Conservation (phyloP, 345 rosid species). For the Lepidium aucheri region DNA sequence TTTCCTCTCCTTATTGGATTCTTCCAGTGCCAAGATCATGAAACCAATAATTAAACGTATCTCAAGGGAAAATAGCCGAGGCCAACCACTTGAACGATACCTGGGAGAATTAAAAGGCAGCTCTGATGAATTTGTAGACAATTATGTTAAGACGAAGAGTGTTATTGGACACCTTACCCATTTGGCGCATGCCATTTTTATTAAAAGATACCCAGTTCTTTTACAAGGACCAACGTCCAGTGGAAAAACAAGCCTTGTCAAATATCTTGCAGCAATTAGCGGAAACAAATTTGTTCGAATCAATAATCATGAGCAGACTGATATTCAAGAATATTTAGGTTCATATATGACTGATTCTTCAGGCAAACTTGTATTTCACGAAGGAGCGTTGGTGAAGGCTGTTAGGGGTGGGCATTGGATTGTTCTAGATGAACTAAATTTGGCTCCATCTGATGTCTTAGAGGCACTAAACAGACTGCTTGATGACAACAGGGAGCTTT, state of each 20-base stretch:
- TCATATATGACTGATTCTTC: conserved; percentile 67
- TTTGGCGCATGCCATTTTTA: conserved; percentile 74
- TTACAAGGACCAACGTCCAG: conserved; percentile 97
- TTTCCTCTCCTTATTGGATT: conserved; percentile 79
- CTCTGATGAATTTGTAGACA: conserved; percentile 39
- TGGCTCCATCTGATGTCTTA: conserved; percentile 95
- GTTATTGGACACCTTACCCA: conserved; percentile 63
- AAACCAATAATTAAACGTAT: conserved; percentile 43
- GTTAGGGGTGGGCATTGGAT: conserved; percentile 89
- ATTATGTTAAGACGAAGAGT: conserved; percentile 70
- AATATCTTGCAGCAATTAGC: conserved; percentile 81
- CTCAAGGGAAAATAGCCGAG: conserved; percentile 36
- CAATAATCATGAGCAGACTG: conserved; percentile 96
- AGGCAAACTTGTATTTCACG: conserved; percentile 88
- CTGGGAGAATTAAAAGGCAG: conserved; percentile 30
- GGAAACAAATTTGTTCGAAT: conserved; percentile 87
- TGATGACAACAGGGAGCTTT: conserved; percentile 95
- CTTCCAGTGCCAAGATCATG: conserved; percentile 70
- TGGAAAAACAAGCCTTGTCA: conserved; percentile 97
- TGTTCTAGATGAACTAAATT: conserved; percentile 87
- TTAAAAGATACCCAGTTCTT: conserved; percentile 82
- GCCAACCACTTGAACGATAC: conserved; percentile 32
- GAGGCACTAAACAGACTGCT: conserved; percentile 90
- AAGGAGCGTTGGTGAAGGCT: conserved; percentile 93
- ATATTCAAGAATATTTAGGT: conserved; percentile 88